phyloP scores from a whole-genome alignment of 1,284 basidiomycete species.

The Moniliophthora roreri region DNA sequence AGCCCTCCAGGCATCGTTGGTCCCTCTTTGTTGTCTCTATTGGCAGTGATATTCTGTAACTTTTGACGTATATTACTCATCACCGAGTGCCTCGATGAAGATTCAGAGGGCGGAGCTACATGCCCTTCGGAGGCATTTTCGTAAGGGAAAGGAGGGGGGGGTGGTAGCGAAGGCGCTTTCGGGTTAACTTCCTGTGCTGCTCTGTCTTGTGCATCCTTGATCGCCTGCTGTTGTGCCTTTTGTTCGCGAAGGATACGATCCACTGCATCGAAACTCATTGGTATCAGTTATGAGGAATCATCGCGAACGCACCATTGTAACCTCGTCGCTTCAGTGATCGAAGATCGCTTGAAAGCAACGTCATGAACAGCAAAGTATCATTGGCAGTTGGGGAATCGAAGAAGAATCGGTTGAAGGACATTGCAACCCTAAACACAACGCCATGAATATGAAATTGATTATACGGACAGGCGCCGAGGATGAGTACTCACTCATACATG shows the following conservation, averaged over 20 bases:
- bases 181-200: conserved; percentile 24
- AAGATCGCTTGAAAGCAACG: conserved; percentile 89
- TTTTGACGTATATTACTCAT: neutral
- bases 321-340: conserved; percentile 83
- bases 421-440: conserved; percentile 60
- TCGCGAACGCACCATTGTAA: conserved; percentile 63
- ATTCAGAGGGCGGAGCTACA: neutral
- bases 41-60: neutral
- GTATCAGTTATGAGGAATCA: neutral
- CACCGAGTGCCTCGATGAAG: neutral
- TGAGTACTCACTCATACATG: conserved; percentile 84
- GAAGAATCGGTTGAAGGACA: conserved; percentile 73
- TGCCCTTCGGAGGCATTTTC: neutral
- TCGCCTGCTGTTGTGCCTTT: conserved; percentile 67
- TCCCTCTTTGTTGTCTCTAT: neutral
- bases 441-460: conserved; percentile 5
- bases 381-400: conserved; percentile 78
- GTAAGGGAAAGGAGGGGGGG: neutral
- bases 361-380: conserved; percentile 88
- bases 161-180: neutral
- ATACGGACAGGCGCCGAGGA: too few relatives aligned
- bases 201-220: conserved; percentile 43
- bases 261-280: conserved; percentile 44
- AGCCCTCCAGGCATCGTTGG: conserved; percentile 7
- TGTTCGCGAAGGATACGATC: conserved; percentile 91